Conservation (phyloP, 2,329 filamentous ascomycete species). For the Trichoderma endophyticum region DNA sequence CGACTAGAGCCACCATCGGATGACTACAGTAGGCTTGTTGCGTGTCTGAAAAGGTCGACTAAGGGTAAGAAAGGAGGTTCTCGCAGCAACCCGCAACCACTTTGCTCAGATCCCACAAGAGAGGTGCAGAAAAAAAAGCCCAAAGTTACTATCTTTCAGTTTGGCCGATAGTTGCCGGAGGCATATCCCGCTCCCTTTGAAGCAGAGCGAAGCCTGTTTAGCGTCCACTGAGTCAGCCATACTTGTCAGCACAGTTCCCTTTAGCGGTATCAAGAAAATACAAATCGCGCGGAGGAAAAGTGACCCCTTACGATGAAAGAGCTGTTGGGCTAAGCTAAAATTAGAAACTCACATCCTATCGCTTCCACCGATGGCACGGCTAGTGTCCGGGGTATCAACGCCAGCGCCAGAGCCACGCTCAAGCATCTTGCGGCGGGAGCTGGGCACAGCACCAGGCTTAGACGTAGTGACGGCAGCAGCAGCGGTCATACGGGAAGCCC, state of each 20-base stretch:
- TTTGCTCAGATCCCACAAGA: slow-evolving; percentile 19
- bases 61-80: slow-evolving; percentile 21
- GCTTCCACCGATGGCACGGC: slow-evolving; percentile 73
- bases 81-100: slow-evolving; percentile 17
- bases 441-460: slow-evolving; percentile 71
- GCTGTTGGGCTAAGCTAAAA: slow-evolving; percentile 40
- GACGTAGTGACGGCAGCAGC: slow-evolving; percentile 62
- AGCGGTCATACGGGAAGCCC: slow-evolving; percentile 63
- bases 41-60: slow-evolving; percentile 27
- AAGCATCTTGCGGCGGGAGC: slow-evolving; percentile 80
- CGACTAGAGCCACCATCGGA: background rate
- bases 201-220: slow-evolving; percentile 81
- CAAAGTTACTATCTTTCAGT: slow-evolving; percentile 28
- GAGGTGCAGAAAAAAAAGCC: slow-evolving; percentile 20
- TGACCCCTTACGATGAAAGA: slow-evolving; percentile 81
- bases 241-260: slow-evolving; percentile 68
- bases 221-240: slow-evolving; percentile 79
- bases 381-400: slow-evolving; percentile 68
- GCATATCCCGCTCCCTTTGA: slow-evolving; percentile 62
- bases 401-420: slow-evolving; percentile 59
- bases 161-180: slow-evolving; percentile 39
- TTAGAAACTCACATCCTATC: slow-evolving; percentile 90
- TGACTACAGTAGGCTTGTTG: background rate
- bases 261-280: slow-evolving; percentile 68
- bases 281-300: slow-evolving; percentile 77